phyloP scores from a whole-genome alignment of 2,329 filamentous ascomycete genomes.

The Epichloe amarillans region DNA sequence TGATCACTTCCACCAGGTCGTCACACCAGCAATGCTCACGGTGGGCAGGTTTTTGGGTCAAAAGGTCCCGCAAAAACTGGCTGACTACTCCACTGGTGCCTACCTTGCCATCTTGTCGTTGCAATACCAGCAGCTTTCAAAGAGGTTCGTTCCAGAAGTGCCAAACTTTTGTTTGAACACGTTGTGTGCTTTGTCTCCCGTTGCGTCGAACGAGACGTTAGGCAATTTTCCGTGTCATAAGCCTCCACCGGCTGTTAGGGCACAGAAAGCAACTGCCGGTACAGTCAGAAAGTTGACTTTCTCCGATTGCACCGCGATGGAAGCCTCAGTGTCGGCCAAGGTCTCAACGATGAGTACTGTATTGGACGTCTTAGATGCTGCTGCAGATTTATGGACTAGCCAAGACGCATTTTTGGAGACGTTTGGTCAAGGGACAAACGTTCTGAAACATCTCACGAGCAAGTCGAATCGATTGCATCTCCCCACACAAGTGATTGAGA shows the following conservation, averaged over 20 bases:
- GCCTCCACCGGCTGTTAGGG: slow-evolving; percentile 35
- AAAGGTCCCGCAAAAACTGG: slow-evolving; percentile 48
- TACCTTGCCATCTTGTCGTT: slow-evolving; percentile 69
- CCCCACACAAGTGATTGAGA: slow-evolving; percentile 27
- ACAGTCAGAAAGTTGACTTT: slow-evolving; percentile 42
- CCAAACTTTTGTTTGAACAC: slow-evolving; percentile 71
- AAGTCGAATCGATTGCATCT: slow-evolving; percentile 38
- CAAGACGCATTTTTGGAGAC: slow-evolving; percentile 69
- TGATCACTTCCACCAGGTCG: slow-evolving; percentile 92
- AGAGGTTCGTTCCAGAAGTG: slow-evolving; percentile 80
- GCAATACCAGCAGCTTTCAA: slow-evolving; percentile 72
- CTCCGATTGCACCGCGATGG: slow-evolving; percentile 36
- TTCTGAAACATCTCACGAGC: slow-evolving; percentile 48
- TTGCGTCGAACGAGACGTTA: slow-evolving; percentile 29
- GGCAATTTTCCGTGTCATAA: slow-evolving; percentile 50
- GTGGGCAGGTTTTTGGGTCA: slow-evolving; percentile 75
- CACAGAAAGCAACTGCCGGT: slow-evolving; percentile 28
- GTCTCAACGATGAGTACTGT: slow-evolving; percentile 49
- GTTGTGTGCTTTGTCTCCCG: slow-evolving; percentile 52
- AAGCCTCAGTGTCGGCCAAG: slow-evolving; percentile 31
- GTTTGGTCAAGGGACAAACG: slow-evolving; percentile 49
- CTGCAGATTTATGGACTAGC: slow-evolving; percentile 59
- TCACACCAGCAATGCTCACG: slow-evolving; percentile 78
- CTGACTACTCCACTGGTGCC: slow-evolving; percentile 58
- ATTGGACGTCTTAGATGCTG: slow-evolving; percentile 49